phyloP scores from a whole-genome alignment of 2,329 filamentous ascomycete genomes.

The Hysterium pulicare region DNA sequence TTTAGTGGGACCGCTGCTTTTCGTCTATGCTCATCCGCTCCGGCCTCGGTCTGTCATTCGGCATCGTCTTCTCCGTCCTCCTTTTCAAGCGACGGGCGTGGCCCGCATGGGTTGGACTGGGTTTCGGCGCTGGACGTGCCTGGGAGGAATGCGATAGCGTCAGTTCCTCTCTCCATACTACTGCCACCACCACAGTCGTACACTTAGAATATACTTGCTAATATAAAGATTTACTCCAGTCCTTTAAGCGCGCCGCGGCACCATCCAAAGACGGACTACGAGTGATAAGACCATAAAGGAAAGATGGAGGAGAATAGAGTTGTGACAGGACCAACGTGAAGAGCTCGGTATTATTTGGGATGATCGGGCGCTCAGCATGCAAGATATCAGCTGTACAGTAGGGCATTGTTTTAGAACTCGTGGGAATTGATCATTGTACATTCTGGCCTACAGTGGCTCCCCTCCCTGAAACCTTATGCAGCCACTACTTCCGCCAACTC shows the following conservation, averaged over 20 bases:
- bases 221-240: slow-evolving; percentile 30
- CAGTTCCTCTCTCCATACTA: slow-evolving; percentile 18
- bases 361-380: too few relatives aligned
- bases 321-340: too few relatives aligned
- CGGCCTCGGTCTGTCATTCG: slow-evolving; percentile 91
- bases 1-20: slow-evolving; percentile 95
- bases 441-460: slow-evolving; percentile 12
- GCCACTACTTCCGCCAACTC: too few relatives aligned
- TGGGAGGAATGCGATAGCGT: slow-evolving; percentile 96
- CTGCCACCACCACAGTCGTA: not conserved
- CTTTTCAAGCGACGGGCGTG: slow-evolving; percentile 97
- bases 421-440: slow-evolving; percentile 26
- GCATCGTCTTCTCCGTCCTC: slow-evolving; percentile 96
- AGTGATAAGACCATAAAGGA: slow-evolving; percentile 42
- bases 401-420: slow-evolving; percentile 26
- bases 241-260: slow-evolving; percentile 50
- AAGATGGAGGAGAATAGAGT: too few relatives aligned
- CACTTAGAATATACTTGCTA: not conserved
- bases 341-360: too few relatives aligned
- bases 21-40: slow-evolving; percentile 98
- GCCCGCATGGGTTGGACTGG: slow-evolving; percentile 91
- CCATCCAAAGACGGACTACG: slow-evolving; percentile 49
- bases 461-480: too few relatives aligned
- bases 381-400: slow-evolving; percentile 34
- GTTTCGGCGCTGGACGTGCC: slow-evolving; percentile 92